Base-by-base conservation (phyloP, 306 rosid genomes). In the Coriaria nepalensis region DNA sequence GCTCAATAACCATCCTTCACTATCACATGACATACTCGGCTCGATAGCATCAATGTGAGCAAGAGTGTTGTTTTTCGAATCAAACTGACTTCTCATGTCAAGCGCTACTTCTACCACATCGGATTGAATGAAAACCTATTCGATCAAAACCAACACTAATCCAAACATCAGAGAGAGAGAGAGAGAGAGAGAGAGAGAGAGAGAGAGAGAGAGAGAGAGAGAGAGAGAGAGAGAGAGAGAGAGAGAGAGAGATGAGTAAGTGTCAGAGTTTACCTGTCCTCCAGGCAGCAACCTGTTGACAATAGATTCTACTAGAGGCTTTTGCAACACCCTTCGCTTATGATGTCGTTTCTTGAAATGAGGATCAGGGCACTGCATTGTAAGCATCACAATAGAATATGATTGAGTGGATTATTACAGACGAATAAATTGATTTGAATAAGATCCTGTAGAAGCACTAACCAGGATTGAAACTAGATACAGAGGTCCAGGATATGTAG, bases 291-390 rank as follows among this genome's bases (percentile, higher is more conserved):
- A 61, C 55, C 56, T 73, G 49, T 77, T 66, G 37, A 69, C 64
- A 14, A 84, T 73, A 57, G 83, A 68, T 45, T 68, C 78, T 52
- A 72, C 84, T 47, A 88, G 69, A 42, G 86, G 82, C 73, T 73
- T 80, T 77, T 88, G 97, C 35, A 84, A 49, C 62, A 88, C 84
- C 71, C 95, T 68, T 65, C 97, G 77, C 66, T 88, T 84, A 68
- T 60, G 95, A 69, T 88, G 93, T 47, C 76, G 76, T 61, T 69
- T 84, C 80, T 88, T 84, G 66, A 84, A 88, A 78, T 88, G 79
- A 33, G 97, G 97, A 62, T 88, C 97, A 44, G 97, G 95, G 79
- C 97, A 88, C 97, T 88, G 80, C 56, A 73, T 34, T 60, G 1
- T 37, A 59, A 58, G 10, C 37, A 58, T 10, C 39, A 48, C n/a